Percentiles rank a stretch among this genome's conserved stretches.
Evolutionary conservation across 2,329 filamentous ascomycete genomes (phyloP).

Genomic region (Curvularia spicifera): DNA sequence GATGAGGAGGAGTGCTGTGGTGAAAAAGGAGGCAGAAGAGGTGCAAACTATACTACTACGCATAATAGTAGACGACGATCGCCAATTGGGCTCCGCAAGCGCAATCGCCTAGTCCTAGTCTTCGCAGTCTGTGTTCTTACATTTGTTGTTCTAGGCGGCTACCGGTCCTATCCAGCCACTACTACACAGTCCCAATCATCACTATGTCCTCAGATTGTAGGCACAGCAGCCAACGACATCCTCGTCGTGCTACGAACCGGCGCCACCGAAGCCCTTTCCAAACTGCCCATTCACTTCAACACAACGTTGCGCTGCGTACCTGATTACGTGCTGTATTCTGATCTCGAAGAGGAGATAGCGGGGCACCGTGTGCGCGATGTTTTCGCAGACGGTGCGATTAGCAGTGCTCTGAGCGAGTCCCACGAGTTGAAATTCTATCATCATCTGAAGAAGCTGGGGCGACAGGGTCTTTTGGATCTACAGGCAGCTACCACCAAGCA

Average conservation of each 20-base stretch:
- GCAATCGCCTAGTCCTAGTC: no score
- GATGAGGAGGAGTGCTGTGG: no score
- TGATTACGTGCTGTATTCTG: constrained; percentile 44
- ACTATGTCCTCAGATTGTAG: neutral
- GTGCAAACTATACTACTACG: no score
- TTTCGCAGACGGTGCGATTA: constrained; percentile 27
- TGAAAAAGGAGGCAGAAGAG: no score
- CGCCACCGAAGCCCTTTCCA: constrained; percentile 60
- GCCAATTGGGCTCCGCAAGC: no score
- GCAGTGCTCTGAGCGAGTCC: constrained; percentile 27
- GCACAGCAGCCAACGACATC: constrained; percentile 46
- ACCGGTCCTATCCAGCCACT: neutral
- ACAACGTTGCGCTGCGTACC: constrained; percentile 45
- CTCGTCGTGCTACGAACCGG: constrained; percentile 63
- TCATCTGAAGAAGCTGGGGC: constrained; percentile 35
- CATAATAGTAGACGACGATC: no score
- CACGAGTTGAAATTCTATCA: constrained; percentile 44
- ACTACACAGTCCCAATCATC: no score
- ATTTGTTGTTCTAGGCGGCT: neutral
- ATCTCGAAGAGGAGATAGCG: constrained; percentile 35
- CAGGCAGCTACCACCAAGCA: constrained; percentile 8
- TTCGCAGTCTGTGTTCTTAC: no score
- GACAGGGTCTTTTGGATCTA: constrained; percentile 23
- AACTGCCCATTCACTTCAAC: constrained; percentile 54
- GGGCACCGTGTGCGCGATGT: constrained; percentile 40